phyloP scores from a whole-genome alignment of 192 early-diverging fungal species.

The Coemansia javaensis region DNA sequence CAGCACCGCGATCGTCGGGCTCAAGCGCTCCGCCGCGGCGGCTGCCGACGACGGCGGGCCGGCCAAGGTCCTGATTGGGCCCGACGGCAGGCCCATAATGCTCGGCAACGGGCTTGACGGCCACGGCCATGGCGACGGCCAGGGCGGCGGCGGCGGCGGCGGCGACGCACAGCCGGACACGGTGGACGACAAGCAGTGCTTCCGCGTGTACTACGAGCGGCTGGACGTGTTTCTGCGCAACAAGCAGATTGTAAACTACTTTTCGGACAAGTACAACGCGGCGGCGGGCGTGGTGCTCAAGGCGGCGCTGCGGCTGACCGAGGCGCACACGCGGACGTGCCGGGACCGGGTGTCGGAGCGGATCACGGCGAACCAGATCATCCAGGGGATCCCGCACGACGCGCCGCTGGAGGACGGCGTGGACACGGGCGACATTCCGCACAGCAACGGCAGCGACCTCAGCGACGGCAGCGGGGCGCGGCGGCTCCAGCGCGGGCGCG shows the following conservation, averaged over 20 bases:
- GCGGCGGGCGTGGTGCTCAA: constrained; percentile 59
- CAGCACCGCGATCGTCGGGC: constrained; percentile 46
- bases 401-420: constrained; percentile 25
- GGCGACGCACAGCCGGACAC: constrained; percentile 6
- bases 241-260: constrained; percentile 59
- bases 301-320: constrained; percentile 54
- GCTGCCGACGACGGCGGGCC: constrained; percentile 1
- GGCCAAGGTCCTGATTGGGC: constrained; percentile 9
- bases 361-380: constrained; percentile 52
- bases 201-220: constrained; percentile 62
- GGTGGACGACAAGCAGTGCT: constrained; percentile 57
- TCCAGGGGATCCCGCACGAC: constrained; percentile 44
- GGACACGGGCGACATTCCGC: constrained; percentile 36
- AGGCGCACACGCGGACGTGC: constrained; percentile 54
- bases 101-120: constrained; percentile 1
- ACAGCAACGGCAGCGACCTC: constrained; percentile 8
- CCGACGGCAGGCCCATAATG: constrained; percentile 6
- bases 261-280: constrained; percentile 57
- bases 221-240: constrained; percentile 66
- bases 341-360: constrained; percentile 48
- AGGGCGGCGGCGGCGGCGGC: not conserved
- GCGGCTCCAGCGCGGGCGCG: constrained; percentile 18
- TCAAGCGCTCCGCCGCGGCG: constrained; percentile 36
- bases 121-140: not conserved
- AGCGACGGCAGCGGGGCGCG: not conserved